Conservation (phyloP, 2,329 filamentous ascomycete species). For the Colletotrichum filicis region DNA sequence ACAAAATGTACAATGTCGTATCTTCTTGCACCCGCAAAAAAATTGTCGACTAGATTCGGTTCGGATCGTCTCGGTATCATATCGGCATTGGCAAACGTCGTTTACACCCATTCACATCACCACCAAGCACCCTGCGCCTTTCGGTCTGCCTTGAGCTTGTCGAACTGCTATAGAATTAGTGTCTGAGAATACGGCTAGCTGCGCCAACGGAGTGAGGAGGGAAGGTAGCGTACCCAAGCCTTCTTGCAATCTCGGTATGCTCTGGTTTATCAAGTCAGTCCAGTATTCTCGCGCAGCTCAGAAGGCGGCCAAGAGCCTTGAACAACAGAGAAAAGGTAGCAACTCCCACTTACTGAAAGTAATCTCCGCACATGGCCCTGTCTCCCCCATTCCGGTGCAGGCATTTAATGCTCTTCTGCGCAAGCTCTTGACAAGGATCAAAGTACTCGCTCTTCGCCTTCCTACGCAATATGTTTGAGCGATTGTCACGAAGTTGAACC, state of each 20-base stretch:
- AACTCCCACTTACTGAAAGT: constrained; percentile 80
- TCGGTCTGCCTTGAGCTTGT: constrained; percentile 42
- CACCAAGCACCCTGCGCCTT: constrained; percentile 38
- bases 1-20: constrained; percentile 22
- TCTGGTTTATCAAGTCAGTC: constrained; percentile 56
- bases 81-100: background rate
- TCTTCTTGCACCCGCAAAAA: background rate
- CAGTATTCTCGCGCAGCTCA: too few relatives aligned
- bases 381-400: constrained; percentile 90
- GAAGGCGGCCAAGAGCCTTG: background rate
- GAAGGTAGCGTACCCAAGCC: constrained; percentile 75
- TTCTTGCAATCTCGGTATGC: constrained; percentile 96
- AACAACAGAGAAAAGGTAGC: constrained; percentile 30
- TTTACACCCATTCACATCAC: constrained; percentile 5
- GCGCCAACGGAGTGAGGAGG: background rate
- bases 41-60: background rate
- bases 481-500: background rate
- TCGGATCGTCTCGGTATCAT: background rate
- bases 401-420: constrained; percentile 85
- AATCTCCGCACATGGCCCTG: constrained; percentile 89
- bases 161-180: constrained; percentile 37
- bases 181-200: background rate
- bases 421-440: constrained; percentile 95
- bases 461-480: constrained; percentile 56
- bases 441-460: constrained; percentile 91